Conservation (phyloP, 345 rosid genomes). For the Barbarea vulgaris region DNA sequence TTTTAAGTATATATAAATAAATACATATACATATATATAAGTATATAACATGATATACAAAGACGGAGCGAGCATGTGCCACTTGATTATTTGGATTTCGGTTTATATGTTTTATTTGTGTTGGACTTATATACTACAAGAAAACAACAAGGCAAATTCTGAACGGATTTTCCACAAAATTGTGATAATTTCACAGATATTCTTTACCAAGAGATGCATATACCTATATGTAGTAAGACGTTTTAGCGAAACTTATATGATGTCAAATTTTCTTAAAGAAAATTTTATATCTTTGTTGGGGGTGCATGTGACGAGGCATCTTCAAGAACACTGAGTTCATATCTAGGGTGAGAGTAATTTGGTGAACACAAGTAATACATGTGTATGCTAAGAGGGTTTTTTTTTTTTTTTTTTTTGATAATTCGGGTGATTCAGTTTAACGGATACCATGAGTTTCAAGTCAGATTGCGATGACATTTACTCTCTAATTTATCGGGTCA, state of each 20-base stretch:
- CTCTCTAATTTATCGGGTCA: too few species aligned
- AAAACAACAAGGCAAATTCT: too few species aligned
- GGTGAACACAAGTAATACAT: slow-evolving; percentile 9
- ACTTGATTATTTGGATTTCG: not conserved
- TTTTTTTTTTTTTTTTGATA: too few species aligned
- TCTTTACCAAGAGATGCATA: not conserved
- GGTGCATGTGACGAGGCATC: slow-evolving; percentile 33
- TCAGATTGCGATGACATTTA: too few species aligned
- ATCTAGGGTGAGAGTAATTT: slow-evolving; percentile 12
- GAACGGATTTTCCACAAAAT: too few species aligned
- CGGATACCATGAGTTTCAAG: too few species aligned
- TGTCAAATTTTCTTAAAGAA: not conserved
- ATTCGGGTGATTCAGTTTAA: too few species aligned
- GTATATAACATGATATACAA: not conserved
- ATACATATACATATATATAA: not conserved
- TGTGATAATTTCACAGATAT: not conserved
- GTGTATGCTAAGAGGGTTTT: not conserved
- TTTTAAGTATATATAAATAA: not conserved
- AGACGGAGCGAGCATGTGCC: not conserved
- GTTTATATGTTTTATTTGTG: not conserved
- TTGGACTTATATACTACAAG: not conserved
- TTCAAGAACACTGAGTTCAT: slow-evolving; percentile 15
- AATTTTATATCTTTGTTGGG: not conserved
- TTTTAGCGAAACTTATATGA: not conserved
- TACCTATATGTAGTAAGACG: not conserved